Evolutionary conservation across 192 early-diverging fungal genomes (phyloP).

Genomic region (Mortierella claussenii): DNA sequence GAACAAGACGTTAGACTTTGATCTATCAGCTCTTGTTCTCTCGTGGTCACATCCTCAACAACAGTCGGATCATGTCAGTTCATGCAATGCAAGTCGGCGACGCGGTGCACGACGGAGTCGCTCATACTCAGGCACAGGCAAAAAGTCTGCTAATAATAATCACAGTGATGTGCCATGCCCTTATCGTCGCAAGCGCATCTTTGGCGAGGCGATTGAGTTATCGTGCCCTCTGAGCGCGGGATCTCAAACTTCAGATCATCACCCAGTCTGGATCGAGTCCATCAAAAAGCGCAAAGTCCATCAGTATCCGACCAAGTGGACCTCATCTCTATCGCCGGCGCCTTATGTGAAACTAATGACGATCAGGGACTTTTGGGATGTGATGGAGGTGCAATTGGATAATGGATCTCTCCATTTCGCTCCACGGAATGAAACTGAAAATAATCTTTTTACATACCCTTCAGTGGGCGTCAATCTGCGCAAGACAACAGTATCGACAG

Average conservation of each 20-base stretch:
- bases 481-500: no score
- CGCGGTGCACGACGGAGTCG: no score
- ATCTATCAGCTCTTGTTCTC: neutral
- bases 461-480: no score
- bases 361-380: constrained; percentile 41
- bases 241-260: neutral
- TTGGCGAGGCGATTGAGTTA: constrained; percentile 28
- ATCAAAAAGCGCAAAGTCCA: constrained; percentile 48
- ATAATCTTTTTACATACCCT: no score
- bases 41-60: constrained; percentile 6
- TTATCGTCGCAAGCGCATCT: constrained; percentile 34
- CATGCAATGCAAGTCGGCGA: no score
- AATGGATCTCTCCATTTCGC: neutral
- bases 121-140: no score
- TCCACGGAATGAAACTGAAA: neutral
- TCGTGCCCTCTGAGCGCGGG: constrained; percentile 10
- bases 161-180: constrained; percentile 4
- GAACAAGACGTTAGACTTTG: constrained; percentile 4
- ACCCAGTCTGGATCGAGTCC: constrained; percentile 45
- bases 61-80: no score
- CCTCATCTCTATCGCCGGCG: constrained; percentile 32
- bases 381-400: constrained; percentile 26
- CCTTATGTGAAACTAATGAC: constrained; percentile 37
- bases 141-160: no score
- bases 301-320: constrained; percentile 45